Evolutionary conservation across 768 basidiomycete genomes (phyloP).

Genomic region (Goffeauzyma gilvescens): DNA sequence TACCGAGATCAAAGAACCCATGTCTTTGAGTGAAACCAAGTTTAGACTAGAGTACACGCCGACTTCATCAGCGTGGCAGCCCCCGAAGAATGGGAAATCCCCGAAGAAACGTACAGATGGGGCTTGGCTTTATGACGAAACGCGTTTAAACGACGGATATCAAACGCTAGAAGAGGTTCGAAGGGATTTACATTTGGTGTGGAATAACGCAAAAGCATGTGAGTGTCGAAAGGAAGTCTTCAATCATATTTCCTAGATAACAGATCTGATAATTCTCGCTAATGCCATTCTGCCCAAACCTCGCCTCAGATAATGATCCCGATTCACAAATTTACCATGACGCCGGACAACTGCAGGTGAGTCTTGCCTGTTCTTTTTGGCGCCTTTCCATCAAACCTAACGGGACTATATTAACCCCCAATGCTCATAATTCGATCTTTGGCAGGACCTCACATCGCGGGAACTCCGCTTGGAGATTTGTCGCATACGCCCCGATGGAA

Average conservation of each 20-base stretch:
- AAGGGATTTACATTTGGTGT: slow-evolving; percentile 26
- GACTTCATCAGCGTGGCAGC: no score
- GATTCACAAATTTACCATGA: slow-evolving; percentile 26
- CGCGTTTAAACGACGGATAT: slow-evolving; percentile 18
- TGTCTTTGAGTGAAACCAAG: slow-evolving; percentile 76
- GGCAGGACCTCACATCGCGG: no score
- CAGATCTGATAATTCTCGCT: slow-evolving; percentile 12
- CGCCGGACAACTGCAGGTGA: slow-evolving; percentile 37
- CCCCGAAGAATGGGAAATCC: no score
- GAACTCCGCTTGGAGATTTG: no score
- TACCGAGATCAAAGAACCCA: slow-evolving; percentile 53
- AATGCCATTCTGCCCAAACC: neutral
- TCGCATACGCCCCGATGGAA: no score
- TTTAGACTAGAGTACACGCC: no score
- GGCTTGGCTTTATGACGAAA: no score
- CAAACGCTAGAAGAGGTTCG: slow-evolving; percentile 20
- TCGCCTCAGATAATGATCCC: slow-evolving; percentile 22
- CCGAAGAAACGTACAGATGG: no score
- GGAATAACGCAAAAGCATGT: slow-evolving; percentile 31
- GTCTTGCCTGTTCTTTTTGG: slow-evolving; percentile 31
- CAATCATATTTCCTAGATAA: neutral
- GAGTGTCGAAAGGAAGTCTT: no score
- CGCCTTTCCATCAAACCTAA: neutral
- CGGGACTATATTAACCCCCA: no score
- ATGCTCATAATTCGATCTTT: no score